Conservation (phyloP, 2,329 filamentous ascomycete species). For the Hansfordia pulvinata region DNA sequence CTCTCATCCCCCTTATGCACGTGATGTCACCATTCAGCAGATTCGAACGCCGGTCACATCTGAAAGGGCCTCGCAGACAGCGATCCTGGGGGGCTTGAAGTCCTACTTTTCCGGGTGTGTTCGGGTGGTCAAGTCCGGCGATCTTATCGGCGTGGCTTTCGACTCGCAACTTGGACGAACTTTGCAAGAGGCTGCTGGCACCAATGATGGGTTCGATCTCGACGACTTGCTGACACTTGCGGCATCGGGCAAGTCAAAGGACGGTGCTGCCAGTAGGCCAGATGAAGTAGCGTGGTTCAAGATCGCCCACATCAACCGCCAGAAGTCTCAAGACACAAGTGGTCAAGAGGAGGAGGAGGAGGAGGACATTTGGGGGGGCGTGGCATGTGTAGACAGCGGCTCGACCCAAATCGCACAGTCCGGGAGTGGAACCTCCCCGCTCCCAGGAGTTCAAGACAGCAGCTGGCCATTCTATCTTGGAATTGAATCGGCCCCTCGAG, state of each 20-base stretch:
- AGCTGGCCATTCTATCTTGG: conserved; percentile 88
- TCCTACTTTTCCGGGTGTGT: conserved; percentile 74
- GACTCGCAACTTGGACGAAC: conserved; percentile 75
- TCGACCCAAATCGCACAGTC: conserved; percentile 86
- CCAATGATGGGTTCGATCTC: conserved; percentile 47
- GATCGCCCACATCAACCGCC: conserved; percentile 58
- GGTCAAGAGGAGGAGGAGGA: conserved; percentile 47
- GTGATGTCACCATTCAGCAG: conserved; percentile 77
- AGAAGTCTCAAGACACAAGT: conserved; percentile 32
- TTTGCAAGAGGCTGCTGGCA: conserved; percentile 55
- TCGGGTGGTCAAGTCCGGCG: conserved; percentile 72
- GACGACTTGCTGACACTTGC: conserved; percentile 55
- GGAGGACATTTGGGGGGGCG: conserved; percentile 69
- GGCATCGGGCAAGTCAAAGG: conserved; percentile 23
- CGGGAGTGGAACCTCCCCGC: conserved; percentile 68
- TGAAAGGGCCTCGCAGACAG: conserved; percentile 72
- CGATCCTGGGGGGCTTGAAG: conserved; percentile 76
- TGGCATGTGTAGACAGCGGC: conserved; percentile 73
- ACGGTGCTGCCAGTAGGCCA: conserved; percentile 18
- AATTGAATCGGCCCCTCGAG: conserved; percentile 50
- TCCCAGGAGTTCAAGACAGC: conserved; percentile 63
- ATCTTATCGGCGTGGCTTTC: conserved; percentile 78
- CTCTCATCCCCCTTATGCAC: conserved; percentile 43
- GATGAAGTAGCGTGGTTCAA: conserved; percentile 83
- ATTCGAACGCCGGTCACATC: conserved; percentile 81